Base-by-base conservation (phyloP, 202 grass and related monocot genomes). In the Miscanthus sacchariflorus region DNA sequence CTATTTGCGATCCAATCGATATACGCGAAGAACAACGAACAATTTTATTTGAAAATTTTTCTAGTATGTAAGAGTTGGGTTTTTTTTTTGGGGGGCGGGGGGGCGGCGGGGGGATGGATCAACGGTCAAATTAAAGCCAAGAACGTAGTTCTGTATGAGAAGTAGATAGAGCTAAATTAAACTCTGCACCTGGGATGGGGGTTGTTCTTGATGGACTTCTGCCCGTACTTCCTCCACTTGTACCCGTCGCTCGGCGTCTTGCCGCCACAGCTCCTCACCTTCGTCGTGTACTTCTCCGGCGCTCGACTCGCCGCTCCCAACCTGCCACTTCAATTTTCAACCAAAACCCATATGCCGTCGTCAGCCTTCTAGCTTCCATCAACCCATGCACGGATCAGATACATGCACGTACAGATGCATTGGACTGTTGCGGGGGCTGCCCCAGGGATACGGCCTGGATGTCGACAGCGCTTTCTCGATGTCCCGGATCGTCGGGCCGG, bases 121-220 rank as follows among this genome's bases (percentile, higher is more conserved):
- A 44, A 45, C 5, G n/a, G 42, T 2, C 23, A 28, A 74, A 27
- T 74, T 74, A 14, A 73, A 24, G 28, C 27, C 11, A 46, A 46
- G 38, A 45, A 28, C 40, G 71, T 17, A 30, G 28, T 30, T 30
- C 28, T 30, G 28, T 30, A 30, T 30, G 28, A 30, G 28, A 30
- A 30, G 28, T 30, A 30, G 28, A 30, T 30, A 30, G 28, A 30
- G 28, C 28, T 30, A 30, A 30, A 30, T 30, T 30, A 30, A 30
- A 30, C 28, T 30, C 28, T 14, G 85, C 33, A 95, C 93, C 93
- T 95, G 30, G 91, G 93, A 49, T 95, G 52, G 3, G 89, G 91
- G 63, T 87, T 93, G 89, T 95, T 95, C 91, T 95, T 95, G 93
- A 95, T 95, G 46, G 74, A 89, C 75, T 95, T 95, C 89, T 93